Conservation (phyloP, 106 monocot species). For the Amphibolis antarctica region DNA sequence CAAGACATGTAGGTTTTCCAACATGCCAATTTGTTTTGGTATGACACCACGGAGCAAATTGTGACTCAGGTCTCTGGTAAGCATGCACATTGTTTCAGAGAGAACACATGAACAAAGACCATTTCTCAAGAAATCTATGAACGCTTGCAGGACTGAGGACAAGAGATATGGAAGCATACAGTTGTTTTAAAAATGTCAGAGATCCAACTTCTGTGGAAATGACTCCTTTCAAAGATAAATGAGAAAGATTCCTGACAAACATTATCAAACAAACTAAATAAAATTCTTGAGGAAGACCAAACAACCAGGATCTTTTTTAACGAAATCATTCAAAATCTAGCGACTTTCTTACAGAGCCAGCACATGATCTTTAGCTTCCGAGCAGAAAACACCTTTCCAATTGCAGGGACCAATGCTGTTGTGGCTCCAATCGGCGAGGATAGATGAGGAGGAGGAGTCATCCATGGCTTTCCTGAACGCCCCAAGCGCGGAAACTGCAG, state of each 20-base stretch:
- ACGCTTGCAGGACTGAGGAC: background rate
- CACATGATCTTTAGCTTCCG: slow-evolving; percentile 37
- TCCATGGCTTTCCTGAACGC: slow-evolving; percentile 57
- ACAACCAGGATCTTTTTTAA: too few relatives aligned
- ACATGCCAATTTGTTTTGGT: slow-evolving; percentile 57
- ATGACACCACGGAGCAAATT: slow-evolving; percentile 61
- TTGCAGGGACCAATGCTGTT: slow-evolving; percentile 39
- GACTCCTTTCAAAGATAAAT: slow-evolving; percentile 77
- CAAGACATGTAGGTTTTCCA: slow-evolving; percentile 22
- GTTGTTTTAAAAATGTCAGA: slow-evolving; percentile 47
- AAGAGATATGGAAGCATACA: slow-evolving; percentile 34
- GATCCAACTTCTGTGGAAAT: slow-evolving; percentile 49
- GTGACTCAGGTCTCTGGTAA: slow-evolving; percentile 40
- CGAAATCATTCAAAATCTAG: background rate
- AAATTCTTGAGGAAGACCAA: background rate
- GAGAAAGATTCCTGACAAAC: slow-evolving; percentile 56
- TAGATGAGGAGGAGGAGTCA: slow-evolving; percentile 54
- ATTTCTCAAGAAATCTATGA: background rate
- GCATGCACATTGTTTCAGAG: background rate
- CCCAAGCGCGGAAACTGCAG: slow-evolving; percentile 47
- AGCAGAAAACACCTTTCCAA: slow-evolving; percentile 70
- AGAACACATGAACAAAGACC: too few relatives aligned
- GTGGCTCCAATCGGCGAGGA: slow-evolving; percentile 57
- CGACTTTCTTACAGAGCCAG: slow-evolving; percentile 41
- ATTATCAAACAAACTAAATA: background rate